Percentiles rank a stretch among this genome's conserved stretches.
These are phyloP conservation scores for Chalaropsis ovoidea DNA, from an alignment of 2,329 filamentous ascomycete genomes.

Conservation along the genomic window DNA sequence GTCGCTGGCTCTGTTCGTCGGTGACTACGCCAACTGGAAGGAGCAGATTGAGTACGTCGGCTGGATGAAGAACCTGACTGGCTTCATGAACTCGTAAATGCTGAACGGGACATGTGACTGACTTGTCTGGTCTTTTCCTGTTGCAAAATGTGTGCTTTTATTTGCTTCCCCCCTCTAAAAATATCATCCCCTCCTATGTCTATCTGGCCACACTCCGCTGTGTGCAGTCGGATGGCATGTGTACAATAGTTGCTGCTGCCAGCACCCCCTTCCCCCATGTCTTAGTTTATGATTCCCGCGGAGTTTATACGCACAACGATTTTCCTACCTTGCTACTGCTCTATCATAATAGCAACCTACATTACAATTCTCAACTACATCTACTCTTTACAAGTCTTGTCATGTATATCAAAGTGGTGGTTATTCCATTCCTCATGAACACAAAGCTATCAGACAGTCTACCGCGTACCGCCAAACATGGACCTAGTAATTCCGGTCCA, in stretches of 20 bases:
- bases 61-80: constrained; percentile 83
- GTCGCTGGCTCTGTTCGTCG: constrained; percentile 77
- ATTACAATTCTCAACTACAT: no score
- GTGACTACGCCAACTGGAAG: constrained; percentile 95
- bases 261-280: neutral
- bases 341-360: no score
- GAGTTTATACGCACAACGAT: constrained; percentile 8
- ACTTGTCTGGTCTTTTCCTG: neutral
- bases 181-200: constrained; percentile 5
- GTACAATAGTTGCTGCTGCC: constrained; percentile 17
- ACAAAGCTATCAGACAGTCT: neutral
- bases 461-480: neutral
- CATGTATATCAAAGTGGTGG: no score
- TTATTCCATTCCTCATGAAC: neutral
- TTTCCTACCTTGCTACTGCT: neutral
- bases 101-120: constrained; percentile 35
- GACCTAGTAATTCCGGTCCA: neutral
- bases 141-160: neutral
- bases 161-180: neutral
- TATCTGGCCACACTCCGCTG: neutral
- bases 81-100: constrained; percentile 55
- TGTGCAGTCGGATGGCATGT: constrained; percentile 1
- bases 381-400: no score
- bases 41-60: constrained; percentile 93
- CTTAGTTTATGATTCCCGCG: constrained; percentile 12